Evolutionary conservation across 2,329 filamentous ascomycete genomes (phyloP), one percentile per base, ranked within the genome.

Genomic region (Bipolaris oryzae): DNA sequence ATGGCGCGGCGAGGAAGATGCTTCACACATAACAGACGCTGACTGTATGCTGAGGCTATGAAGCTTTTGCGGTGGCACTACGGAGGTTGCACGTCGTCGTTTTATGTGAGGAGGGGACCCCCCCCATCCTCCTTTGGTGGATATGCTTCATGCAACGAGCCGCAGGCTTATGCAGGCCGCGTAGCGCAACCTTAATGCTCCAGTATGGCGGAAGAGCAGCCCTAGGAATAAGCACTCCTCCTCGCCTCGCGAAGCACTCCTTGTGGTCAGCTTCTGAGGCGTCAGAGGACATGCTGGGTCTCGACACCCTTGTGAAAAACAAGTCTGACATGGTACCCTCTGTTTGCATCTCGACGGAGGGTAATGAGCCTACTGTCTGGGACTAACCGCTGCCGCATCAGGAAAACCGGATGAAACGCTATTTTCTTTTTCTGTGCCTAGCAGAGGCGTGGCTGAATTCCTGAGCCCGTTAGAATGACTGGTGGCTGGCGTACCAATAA

Each of bases 401-500:
- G 39, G 39, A 23, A 42, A 42, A 9, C 20, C 3, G 3, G 39
- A 42, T 49, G 33, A 35, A 49, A 39, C 35, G 45, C 35, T 50
- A 33, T 57, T 58, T 61, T 56, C 46, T 47, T 55, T 60, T 25
- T 50, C 46, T 50, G 21, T 21, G 13, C 28, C 53, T 60, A 39
- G 57, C 53, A n/a, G 50, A 51, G 50, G 44, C 53, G 57, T 45
- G 59, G 57, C 48, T 51, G 60, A 58, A 38, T 49, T 58, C 51
- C 11, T 10, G 20, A 16, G 28, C 42, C 25, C 43, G 55, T 39
- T 54, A 20, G 23, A 34, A 42, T 38, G 62, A 59, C 55, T 58
- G 62, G 55, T 63, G 63, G 68, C 69, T 65, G 62, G 62, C 59
- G 39, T 57, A 55, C 66, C 60, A 75, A 74, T 74, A 63, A 73